These are phyloP conservation scores for Barnettozyma botsteinii DNA, from an alignment of 805 yeast genomes.

Conservation along the genomic window DNA sequence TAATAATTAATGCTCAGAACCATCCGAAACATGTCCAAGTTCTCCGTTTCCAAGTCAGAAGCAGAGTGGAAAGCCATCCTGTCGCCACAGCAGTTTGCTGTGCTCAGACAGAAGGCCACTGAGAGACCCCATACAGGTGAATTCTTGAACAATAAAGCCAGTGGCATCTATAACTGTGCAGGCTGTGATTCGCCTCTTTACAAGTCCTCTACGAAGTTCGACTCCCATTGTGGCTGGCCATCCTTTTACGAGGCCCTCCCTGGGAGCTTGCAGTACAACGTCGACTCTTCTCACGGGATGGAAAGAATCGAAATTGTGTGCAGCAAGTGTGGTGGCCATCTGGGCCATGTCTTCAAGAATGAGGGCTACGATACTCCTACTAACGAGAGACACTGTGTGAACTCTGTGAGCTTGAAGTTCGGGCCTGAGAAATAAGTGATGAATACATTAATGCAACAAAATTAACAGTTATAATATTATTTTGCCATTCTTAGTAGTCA, in stretches of 20 bases:
- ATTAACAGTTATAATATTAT: no score
- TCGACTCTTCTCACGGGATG: slow-evolving; percentile 71
- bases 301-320: slow-evolving; percentile 86
- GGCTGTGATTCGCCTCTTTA: slow-evolving; percentile 82
- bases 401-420: slow-evolving; percentile 75
- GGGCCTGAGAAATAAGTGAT: no score
- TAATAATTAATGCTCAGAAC: no score
- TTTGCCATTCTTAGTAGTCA: no score
- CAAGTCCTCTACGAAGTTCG: slow-evolving; percentile 73
- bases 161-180: slow-evolving; percentile 77
- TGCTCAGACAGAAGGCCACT: slow-evolving; percentile 60
- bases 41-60: slow-evolving; percentile 28
- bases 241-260: slow-evolving; percentile 89
- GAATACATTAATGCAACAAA: no score
- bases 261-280: slow-evolving; percentile 57
- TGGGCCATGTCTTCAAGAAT: slow-evolving; percentile 92
- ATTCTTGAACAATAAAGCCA: slow-evolving; percentile 35
- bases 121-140: slow-evolving; percentile 39
- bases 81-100: slow-evolving; percentile 69
- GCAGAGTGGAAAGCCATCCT: slow-evolving; percentile 78
- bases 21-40: not conserved
- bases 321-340: slow-evolving; percentile 82
- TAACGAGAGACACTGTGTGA: slow-evolving; percentile 92
- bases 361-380: slow-evolving; percentile 85
- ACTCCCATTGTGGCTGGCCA: slow-evolving; percentile 97